These are phyloP conservation scores for Domatiomyces catenatus DNA, from an alignment of 2,329 filamentous ascomycete species.

Conservation along the genomic window DNA sequence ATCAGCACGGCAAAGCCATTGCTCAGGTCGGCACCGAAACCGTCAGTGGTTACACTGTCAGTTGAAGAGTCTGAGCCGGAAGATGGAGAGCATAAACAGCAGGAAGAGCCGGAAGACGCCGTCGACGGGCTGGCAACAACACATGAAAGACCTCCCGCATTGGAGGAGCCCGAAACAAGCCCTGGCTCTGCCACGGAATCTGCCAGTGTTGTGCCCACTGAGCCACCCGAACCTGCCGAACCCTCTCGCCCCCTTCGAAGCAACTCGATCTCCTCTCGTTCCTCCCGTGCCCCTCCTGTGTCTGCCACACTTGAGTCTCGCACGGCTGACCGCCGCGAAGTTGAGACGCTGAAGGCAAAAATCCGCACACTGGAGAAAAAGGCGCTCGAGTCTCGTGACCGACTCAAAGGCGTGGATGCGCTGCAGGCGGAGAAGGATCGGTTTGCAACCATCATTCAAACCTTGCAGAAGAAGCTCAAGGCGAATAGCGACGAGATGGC, in stretches of 20 bases:
- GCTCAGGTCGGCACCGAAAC: not conserved
- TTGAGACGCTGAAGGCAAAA: conserved; percentile 80
- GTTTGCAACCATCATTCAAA: conserved; percentile 70
- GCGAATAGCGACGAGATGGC: conserved; percentile 65
- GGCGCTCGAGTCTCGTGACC: conserved; percentile 68
- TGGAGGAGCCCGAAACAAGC: not conserved
- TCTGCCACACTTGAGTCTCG: not conserved
- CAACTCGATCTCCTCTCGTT: not conserved
- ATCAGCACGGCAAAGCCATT: not conserved
- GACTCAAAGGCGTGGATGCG: conserved; percentile 62
- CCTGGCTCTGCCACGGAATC: not conserved
- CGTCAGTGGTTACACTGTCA: not conserved
- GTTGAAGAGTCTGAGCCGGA: not conserved
- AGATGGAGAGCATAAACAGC: not conserved
- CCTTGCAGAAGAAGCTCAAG: conserved; percentile 77
- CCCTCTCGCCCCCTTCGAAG: too few relatives aligned
- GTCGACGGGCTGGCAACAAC: not conserved
- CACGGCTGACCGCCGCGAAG: conserved; percentile 45
- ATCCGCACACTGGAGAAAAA: conserved; percentile 78
- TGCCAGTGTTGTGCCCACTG: not conserved
- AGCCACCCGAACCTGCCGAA: too few relatives aligned
- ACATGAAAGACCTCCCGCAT: not conserved
- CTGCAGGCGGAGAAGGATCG: conserved; percentile 43
- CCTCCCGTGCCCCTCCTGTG: not conserved
- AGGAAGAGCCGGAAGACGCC: not conserved